Percentiles rank a stretch among this genome's conserved stretches.
Evolutionary conservation across 2,329 filamentous ascomycete species (phyloP).

Genomic region (Phyllosticta citrichinensis): DNA sequence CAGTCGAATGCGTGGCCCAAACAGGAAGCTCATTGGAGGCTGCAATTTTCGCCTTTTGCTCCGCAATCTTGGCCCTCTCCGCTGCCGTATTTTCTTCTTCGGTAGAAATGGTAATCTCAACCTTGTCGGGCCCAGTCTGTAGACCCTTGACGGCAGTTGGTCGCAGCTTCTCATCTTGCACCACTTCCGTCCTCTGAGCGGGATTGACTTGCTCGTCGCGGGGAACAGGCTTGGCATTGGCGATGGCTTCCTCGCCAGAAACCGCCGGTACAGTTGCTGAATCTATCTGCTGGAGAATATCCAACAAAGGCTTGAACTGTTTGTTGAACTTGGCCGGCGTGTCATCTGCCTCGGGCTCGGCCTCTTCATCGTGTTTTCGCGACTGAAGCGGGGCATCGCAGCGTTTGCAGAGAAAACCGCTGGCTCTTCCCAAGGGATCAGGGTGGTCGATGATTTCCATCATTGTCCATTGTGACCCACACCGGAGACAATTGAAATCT

Average conservation of each 20-base stretch:
- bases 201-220: constrained; percentile 58
- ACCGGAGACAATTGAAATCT: constrained; percentile 76
- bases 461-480: constrained; percentile 76
- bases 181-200: constrained; percentile 48
- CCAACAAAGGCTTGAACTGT: constrained; percentile 69
- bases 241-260: constrained; percentile 60
- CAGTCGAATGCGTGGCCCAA: constrained; percentile 64
- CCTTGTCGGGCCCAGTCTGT: constrained; percentile 55
- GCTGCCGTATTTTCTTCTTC: constrained; percentile 56
- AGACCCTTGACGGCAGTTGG: constrained; percentile 63
- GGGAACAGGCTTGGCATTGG: constrained; percentile 52
- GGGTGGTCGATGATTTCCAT: constrained; percentile 78
- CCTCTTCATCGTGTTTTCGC: constrained; percentile 19
- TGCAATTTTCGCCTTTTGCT: constrained; percentile 55
- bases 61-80: constrained; percentile 54
- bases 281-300: constrained; percentile 68
- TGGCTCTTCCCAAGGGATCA: constrained; percentile 43
- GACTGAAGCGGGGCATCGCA: constrained; percentile 55
- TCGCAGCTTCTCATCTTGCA: constrained; percentile 43
- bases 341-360: constrained; percentile 49
- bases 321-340: constrained; percentile 51
- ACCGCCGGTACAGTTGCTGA: constrained; percentile 61
- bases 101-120: constrained; percentile 59
- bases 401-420: constrained; percentile 69
- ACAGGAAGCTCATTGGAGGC: constrained; percentile 59